These are phyloP conservation scores for Theobroma grandiflorum DNA, from an alignment of 441 rosid species.

Conservation along the genomic window DNA sequence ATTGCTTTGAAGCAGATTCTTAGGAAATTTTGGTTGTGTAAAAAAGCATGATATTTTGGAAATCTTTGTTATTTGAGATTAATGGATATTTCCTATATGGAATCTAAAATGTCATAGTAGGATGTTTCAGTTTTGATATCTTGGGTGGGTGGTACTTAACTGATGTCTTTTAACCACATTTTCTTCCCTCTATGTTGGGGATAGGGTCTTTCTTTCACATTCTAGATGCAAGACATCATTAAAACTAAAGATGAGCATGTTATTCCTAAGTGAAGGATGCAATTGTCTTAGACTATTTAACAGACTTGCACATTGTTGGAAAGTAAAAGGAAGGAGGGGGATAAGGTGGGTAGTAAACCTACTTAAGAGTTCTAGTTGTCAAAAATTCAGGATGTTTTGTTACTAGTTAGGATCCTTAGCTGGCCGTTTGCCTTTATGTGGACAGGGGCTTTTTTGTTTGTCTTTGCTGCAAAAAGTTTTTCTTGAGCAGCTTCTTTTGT, in stretches of 20 bases:
- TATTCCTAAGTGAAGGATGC: background rate
- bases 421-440: too few relatives aligned
- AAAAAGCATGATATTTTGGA: background rate
- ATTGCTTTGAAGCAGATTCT: background rate
- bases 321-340: background rate
- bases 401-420: too few relatives aligned
- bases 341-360: background rate
- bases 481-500: too few relatives aligned
- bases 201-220: background rate
- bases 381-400: too few relatives aligned
- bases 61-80: conserved; percentile 12
- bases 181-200: conserved; percentile 9
- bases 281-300: background rate
- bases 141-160: conserved; percentile 10
- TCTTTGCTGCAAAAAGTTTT: too few relatives aligned
- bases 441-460: too few relatives aligned
- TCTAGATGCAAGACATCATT: conserved; percentile 4
- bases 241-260: background rate
- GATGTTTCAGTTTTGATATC: background rate
- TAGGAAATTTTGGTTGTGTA: background rate
- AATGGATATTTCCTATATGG: background rate
- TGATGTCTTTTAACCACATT: background rate
- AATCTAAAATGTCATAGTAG: background rate
- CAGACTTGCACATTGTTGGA: background rate
- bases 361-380: too few relatives aligned